phyloP scores from a whole-genome alignment of 441 rosid species.

The Pelargonium cotyledonis region DNA sequence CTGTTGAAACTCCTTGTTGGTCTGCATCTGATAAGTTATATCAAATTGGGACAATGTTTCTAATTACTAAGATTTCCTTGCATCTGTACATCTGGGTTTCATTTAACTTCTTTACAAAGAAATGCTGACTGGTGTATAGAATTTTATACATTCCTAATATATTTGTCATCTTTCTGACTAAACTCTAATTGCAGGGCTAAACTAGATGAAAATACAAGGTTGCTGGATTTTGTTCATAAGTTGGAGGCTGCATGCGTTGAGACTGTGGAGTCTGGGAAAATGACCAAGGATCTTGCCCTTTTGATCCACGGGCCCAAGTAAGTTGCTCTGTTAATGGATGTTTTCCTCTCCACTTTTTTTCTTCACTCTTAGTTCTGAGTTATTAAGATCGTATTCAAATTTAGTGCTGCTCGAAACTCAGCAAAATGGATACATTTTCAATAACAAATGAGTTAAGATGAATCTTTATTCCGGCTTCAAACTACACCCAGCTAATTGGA shows the following conservation, averaged over 20 bases:
- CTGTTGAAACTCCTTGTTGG: background rate
- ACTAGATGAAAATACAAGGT: slow-evolving; percentile 61
- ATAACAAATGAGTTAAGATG: background rate
- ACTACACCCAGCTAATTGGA: background rate
- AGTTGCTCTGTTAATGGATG: slow-evolving; percentile 16
- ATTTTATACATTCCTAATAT: background rate
- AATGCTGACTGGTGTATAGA: background rate
- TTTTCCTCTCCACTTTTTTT: background rate
- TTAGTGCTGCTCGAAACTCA: background rate
- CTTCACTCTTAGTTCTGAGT: background rate
- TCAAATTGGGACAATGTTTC: background rate
- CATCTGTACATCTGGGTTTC: background rate
- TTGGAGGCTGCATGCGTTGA: slow-evolving; percentile 76
- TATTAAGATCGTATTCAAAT: background rate
- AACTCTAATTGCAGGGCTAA: slow-evolving; percentile 54
- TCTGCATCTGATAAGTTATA: background rate
- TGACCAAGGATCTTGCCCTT: slow-evolving; percentile 95
- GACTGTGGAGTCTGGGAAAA: slow-evolving; percentile 78
- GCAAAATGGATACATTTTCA: background rate
- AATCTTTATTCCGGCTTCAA: background rate
- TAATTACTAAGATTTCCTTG: background rate
- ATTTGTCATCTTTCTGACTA: background rate
- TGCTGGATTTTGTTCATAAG: slow-evolving; percentile 71
- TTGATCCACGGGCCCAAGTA: slow-evolving; percentile 75
- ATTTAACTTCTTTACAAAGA: too few species aligned